Base-by-base conservation (phyloP, 2,329 filamentous ascomycete species). In the Arachnomyces sp. region DNA sequence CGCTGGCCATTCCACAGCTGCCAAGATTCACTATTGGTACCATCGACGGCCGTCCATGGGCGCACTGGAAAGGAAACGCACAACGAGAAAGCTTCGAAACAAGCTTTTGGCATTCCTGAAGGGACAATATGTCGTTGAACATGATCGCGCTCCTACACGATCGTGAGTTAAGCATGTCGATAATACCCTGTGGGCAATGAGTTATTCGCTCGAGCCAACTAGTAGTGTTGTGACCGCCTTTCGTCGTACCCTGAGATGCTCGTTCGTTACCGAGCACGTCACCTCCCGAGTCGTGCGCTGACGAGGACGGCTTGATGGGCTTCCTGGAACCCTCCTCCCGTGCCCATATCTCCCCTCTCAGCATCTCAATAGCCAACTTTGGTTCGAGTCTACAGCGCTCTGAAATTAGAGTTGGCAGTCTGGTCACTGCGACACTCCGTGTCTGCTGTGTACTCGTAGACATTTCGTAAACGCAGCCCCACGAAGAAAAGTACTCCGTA, bases 371-470 rank as follows among this genome's bases (percentile, higher is more conserved):
- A 1, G 90, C 65, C 1, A 94, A 61, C 5, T 74, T 72, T 0
- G 87, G 84, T 40, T 94, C 81, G 3, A 72, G 56, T 29, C 74
- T 74, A 58, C 88, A 94, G 34, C 89, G 75, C 53, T 93, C 85
- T 0, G 76, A 63, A 36, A 96, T 88, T 20, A 74, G 73, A 0
- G 75, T 71, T 0, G 90, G 90, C 0, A 96, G 67, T 2, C 68
- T 63, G 1, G 59, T 65, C 0, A 92, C 68, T 0, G 58, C 60
- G 2, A 85, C 46, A 4, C 39, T 44, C 2, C 20, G 43, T 44
- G 18, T 16, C 41, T 30, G 43, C 15, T 5, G 42, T 40, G 15
- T 44, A 28, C 18, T 49, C 42, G 2, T 15, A 13, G 15, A 45
- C 28, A 77, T 42, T n/a, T 74, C 67, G 55, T 83, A 87, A 1